Evolutionary conservation across 148 eudicot species (phyloP), one percentile per base, ranked within the genome.

Genomic region (Amaranthus cruentus): DNA sequence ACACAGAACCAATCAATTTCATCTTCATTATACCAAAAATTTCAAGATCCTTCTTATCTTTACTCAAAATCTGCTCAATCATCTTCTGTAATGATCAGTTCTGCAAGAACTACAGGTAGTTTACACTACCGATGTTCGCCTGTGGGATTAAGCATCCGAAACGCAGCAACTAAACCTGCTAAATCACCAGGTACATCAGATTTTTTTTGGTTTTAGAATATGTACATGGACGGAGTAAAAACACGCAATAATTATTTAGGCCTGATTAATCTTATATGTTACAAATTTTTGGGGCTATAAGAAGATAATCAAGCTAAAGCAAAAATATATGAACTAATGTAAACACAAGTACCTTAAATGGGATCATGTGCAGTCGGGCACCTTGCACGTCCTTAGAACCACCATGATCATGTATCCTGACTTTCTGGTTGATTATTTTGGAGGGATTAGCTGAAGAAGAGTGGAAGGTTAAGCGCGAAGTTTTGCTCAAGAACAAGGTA

Each of bases 361-460:
- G 38, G 38, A 28, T 28, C 38, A 28, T 28, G 38, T 28, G 38
- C 38, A 28, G 38, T 28, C 38, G 38, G 38, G 38, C 38, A 28
- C 38, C 38, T 28, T 28, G 38, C 38, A 28, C 38, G 38, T 28
- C 38, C 38, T 0, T 28, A 28, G 38, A 28, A 28, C 38, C 38
- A 28, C 38, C 38, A 28, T 28, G 38, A 28, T 28, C 38, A 28
- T 28, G 38, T 68, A 4, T 66, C 6, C 66, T 71, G 53, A 62
- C 66, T 74, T 79, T 70, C 58, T 71, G 71, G n/a, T 73, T 44
- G 18, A 60, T 80, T 83, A 65, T 65, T 12, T 71, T 85, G 86
- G 92, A 80, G 85, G 77, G 71, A 84, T 77, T 79, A 96, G 99
- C 94, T 83, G 99, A 96, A 88, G 96, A 92, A 87, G 99, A 96